Conservation (phyloP, 2,329 filamentous ascomycete genomes). For the Allantophomopsis lycopodina region DNA sequence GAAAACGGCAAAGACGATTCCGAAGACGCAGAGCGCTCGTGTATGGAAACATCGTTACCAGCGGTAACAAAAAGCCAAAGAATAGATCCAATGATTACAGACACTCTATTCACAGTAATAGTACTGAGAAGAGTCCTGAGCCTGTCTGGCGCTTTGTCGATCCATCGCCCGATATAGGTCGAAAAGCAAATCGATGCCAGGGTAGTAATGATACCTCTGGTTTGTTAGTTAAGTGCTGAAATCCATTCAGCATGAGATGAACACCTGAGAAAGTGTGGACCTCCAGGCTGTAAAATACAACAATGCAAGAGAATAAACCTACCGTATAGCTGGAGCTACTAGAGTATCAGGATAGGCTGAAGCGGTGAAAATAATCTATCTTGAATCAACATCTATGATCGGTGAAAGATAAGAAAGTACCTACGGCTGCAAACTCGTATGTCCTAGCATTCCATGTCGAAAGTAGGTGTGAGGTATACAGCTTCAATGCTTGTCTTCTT, state of each 20-base stretch:
- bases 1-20: not conserved
- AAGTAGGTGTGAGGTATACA: slow-evolving; percentile 38
- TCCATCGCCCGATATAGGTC: slow-evolving; percentile 25
- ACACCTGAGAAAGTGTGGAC: slow-evolving; percentile 1
- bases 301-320: slow-evolving; percentile 6
- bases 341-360: slow-evolving; percentile 27
- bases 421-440: slow-evolving; percentile 34
- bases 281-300: not conserved
- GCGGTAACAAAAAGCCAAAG: slow-evolving; percentile 24
- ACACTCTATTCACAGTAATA: slow-evolving; percentile 24
- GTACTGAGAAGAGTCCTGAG: slow-evolving; percentile 26
- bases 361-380: slow-evolving; percentile 36
- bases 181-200: slow-evolving; percentile 26
- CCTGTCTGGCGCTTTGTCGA: slow-evolving; percentile 24
- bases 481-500: slow-evolving; percentile 20
- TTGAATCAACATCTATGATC: slow-evolving; percentile 4
- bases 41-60: slow-evolving; percentile 5
- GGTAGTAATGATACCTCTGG: slow-evolving; percentile 19
- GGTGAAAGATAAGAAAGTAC: slow-evolving; percentile 20
- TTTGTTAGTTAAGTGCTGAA: slow-evolving; percentile 1
- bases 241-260: slow-evolving; percentile 4
- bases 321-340: slow-evolving; percentile 23
- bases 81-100: slow-evolving; percentile 24
- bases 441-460: slow-evolving; percentile 43
- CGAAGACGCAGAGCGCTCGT: not conserved